phyloP scores from a whole-genome alignment of 306 rosid species.

The Cucurbita ficifolia region DNA sequence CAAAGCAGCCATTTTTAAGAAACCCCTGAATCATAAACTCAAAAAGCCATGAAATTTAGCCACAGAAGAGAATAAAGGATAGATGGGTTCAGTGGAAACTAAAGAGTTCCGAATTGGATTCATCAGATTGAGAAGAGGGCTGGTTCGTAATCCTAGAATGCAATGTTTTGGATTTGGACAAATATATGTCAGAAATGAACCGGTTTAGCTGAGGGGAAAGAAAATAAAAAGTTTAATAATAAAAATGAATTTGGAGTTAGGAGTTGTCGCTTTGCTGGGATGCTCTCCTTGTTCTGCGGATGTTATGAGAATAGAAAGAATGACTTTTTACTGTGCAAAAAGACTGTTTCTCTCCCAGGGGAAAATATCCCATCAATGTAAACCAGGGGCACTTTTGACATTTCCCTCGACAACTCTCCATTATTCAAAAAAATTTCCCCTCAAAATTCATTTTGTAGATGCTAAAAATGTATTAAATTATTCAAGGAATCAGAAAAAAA shows the following conservation, averaged over 20 bases:
- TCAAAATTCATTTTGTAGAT: not conserved
- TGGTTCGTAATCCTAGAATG: not conserved
- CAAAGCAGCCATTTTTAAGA: not conserved
- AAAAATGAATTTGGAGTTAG: not conserved
- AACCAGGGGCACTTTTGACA: not conserved
- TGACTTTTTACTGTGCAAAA: not conserved
- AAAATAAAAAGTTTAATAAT: not conserved
- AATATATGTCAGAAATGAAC: not conserved
- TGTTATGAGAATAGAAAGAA: not conserved
- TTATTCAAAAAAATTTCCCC: not conserved
- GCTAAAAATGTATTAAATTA: too few species aligned
- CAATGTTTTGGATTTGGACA: not conserved
- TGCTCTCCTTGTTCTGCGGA: conserved; percentile 4
- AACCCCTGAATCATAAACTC: not conserved
- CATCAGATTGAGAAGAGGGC: not conserved
- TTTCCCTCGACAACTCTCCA: not conserved
- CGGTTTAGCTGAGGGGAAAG: not conserved
- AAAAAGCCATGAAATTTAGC: not conserved
- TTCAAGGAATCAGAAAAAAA: too few species aligned
- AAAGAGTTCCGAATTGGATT: not conserved
- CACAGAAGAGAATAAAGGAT: not conserved
- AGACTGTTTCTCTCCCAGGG: not conserved
- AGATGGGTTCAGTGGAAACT: not conserved
- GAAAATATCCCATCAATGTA: not conserved
- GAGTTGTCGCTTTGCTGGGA: not conserved